Conservation (phyloP, 345 rosid genomes). For the Anacardium occidentale region DNA sequence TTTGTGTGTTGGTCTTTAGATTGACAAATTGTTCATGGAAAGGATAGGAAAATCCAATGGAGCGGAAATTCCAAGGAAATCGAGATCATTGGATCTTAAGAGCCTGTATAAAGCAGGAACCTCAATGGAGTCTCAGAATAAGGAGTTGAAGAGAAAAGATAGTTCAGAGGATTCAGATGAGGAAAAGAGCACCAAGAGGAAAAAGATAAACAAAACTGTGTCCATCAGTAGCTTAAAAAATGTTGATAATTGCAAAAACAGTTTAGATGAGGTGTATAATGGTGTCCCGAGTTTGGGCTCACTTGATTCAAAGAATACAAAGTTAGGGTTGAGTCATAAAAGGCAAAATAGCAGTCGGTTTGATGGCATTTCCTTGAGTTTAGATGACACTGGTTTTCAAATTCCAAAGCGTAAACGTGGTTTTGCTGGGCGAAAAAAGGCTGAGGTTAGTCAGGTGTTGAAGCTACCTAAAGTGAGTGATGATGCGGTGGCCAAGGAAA, state of each 20-base stretch:
- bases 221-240: conserved; percentile 54
- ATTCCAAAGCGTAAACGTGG: conserved; percentile 89
- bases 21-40: conserved; percentile 76
- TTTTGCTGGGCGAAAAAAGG: conserved; percentile 68
- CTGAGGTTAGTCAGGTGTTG: conserved; percentile 40
- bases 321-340: conserved; percentile 39
- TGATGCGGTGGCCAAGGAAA: conserved; percentile 37
- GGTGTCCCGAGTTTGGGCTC: conserved; percentile 33
- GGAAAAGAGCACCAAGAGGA: conserved; percentile 52
- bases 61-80: conserved; percentile 63
- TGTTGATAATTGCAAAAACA: conserved; percentile 40
- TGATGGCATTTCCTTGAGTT: conserved; percentile 44
- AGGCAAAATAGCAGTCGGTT: conserved; percentile 37
- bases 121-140: conserved; percentile 38
- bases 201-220: conserved; percentile 59
- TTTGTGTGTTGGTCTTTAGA: conserved; percentile 35
- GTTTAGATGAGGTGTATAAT: conserved; percentile 49
- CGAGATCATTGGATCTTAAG: conserved; percentile 92
- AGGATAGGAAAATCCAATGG: conserved; percentile 66
- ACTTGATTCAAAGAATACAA: conserved; percentile 37
- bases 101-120: conserved; percentile 61
- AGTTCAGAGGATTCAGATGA: conserved; percentile 37
- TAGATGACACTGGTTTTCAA: conserved; percentile 46
- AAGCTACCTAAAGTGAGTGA: conserved; percentile 38
- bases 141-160: conserved; percentile 60